Evolutionary conservation across 106 monocot genomes (phyloP), one percentile per base, ranked within the genome.

Genomic region (Vanilla planifolia): DNA sequence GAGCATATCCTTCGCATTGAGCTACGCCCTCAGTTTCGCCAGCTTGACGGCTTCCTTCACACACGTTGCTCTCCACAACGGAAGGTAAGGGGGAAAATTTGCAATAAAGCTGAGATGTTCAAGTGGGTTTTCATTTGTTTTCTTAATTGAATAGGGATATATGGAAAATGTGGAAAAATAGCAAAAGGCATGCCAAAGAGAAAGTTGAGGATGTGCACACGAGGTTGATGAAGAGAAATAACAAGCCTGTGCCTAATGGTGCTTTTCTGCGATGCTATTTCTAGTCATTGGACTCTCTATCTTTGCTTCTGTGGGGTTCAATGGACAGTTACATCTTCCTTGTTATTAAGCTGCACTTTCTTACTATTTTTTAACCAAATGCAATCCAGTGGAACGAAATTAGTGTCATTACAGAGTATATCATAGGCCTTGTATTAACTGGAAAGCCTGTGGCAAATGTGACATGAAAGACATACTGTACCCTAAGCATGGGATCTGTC

Each of bases 261-360:
- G 91, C 82, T 92, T 86, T 42, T 55, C 77, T 3, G 24, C 80
- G 6, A 51, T 92, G 0, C 63, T 92, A 4, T 59, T 41, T 10
- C 57, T 77, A 24, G 77, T 80, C 47, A 40, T 67, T 1, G 37
- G 43, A 5, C 45, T 86, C 4, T 72, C 92, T 1, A 24, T 92
- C 19, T 61, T 71, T 47, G 70, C 79, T 30, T 86, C 77, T 13
- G 66, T 75, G 29, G 47, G 79, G 1, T 92, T 77, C 59, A 65
- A 59, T 1, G 58, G 58, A 17, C 80, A 86, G 22, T 76, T 92
- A 27, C 92, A 92, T 68, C 77, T 92, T 7, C 86, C 86, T 2
- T 91, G 74, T 73, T 91, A 92, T 86, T 67, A 70, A 74, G 86
- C 85, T 85, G 17, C 2, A n/a, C n/a, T n/a, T n/a, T n/a, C n/a